phyloP scores from a whole-genome alignment of 2,329 filamentous ascomycete genomes.

The Macrophomina phaseolina region DNA sequence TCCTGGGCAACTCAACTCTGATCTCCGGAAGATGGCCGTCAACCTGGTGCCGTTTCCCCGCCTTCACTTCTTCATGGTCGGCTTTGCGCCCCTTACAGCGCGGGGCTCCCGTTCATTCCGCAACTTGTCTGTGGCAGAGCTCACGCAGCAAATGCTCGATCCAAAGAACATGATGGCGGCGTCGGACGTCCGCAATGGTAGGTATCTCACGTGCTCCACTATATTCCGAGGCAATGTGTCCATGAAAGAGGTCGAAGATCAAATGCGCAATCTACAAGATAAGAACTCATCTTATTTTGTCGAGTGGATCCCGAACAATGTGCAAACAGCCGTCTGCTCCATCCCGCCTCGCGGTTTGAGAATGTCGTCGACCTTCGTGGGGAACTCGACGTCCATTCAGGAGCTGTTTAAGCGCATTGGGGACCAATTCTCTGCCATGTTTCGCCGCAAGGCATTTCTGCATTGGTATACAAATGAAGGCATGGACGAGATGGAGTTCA shows the following conservation, averaged over 20 bases:
- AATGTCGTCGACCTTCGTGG: slow-evolving; percentile 99
- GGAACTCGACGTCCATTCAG: slow-evolving; percentile 99
- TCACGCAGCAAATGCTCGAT: slow-evolving; percentile 99
- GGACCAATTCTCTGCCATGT: slow-evolving; percentile 99
- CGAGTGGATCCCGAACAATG: slow-evolving; percentile 99
- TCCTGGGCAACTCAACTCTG: slow-evolving; percentile 99
- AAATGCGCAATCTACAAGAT: slow-evolving; percentile 99
- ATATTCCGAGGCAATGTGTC: slow-evolving; percentile 99
- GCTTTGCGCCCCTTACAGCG: slow-evolving; percentile 97
- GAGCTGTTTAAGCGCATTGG: slow-evolving; percentile 99
- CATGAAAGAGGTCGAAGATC: slow-evolving; percentile 99
- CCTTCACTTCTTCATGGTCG: slow-evolving; percentile 99
- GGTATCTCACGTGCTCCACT: slow-evolving; percentile 98
- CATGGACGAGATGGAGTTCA: slow-evolving; percentile 99
- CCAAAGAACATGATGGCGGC: slow-evolving; percentile 99
- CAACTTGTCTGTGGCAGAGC: slow-evolving; percentile 93
- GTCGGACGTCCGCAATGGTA: slow-evolving; percentile 99
- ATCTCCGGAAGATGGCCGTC: slow-evolving; percentile 98
- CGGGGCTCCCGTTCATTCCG: slow-evolving; percentile 93
- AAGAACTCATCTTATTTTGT: slow-evolving; percentile 99
- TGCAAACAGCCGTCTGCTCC: slow-evolving; percentile 98
- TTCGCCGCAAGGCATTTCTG: slow-evolving; percentile 99
- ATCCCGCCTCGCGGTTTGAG: slow-evolving; percentile 96
- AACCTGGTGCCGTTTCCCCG: slow-evolving; percentile 99
- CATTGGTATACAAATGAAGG: slow-evolving; percentile 99